Evolutionary conservation across 192 early-diverging fungal species (phyloP).

Genomic region (Rhizophagus clarus): DNA sequence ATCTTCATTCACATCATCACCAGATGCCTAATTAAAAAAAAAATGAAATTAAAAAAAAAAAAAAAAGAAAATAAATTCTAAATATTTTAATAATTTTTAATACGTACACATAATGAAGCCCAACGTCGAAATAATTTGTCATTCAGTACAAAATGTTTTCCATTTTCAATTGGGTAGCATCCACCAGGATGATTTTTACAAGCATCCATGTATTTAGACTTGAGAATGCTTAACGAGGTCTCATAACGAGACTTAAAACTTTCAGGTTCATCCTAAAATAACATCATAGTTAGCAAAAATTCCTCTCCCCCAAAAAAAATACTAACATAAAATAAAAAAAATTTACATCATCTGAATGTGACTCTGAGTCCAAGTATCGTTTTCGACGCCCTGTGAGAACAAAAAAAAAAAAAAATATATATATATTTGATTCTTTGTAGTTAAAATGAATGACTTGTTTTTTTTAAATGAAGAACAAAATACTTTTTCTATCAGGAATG

Average conservation of each 20-base stretch:
- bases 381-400: neutral
- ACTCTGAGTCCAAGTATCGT: neutral
- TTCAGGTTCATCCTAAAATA: conserved; percentile 25
- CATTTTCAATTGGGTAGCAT: neutral
- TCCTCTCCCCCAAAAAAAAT: neutral
- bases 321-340: neutral
- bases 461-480: neutral
- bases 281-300: neutral
- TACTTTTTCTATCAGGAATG: neutral
- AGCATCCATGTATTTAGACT: neutral
- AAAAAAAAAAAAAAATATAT: neutral
- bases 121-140: conserved; percentile 12
- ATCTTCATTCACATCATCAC: conserved; percentile 22
- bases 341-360: conserved; percentile 6
- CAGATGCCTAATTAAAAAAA: conserved; percentile 16
- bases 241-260: conserved; percentile 30
- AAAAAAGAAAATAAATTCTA: neutral
- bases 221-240: neutral
- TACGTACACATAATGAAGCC: conserved; percentile 26
- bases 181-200: conserved; percentile 16
- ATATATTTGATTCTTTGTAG: neutral
- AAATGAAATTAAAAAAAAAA: neutral
- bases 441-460: neutral
- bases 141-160: conserved; percentile 15
- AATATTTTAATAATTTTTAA: neutral